Evolutionary conservation across 805 yeast species (phyloP), one percentile per base, ranked within the genome.

Genomic region (Kodamaea sagamina): DNA sequence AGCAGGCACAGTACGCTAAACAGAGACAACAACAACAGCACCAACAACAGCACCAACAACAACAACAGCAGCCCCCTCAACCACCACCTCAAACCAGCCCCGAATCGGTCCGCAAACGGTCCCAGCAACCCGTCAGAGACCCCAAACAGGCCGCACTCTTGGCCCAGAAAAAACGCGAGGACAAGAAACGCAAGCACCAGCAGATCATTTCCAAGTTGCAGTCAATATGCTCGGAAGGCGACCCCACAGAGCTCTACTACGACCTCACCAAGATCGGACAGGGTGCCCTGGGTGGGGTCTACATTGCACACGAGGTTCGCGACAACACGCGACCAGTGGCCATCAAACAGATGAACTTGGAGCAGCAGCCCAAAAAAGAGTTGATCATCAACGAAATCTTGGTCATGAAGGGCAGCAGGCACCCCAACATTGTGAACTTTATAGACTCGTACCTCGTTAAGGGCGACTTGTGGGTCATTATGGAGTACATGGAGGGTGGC

Each of bases 401-500:
- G 53, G 99, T 95, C 39, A 93, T 93, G 98, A 88, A 85, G 59
- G 96, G 89, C 18, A 79, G 89, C 41, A 82, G 79, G 54, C 99
- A 93, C 62, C 80, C 81, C 39, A 93, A 93, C 60, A 93, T 93
- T 65, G 99, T 93, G 46, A 93, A 93, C 63, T 93, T 88, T 61
- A 81, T 92, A 47, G 96, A 92, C 58, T 82, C 96, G 0, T 50
- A 82, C 61, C 61, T 86, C 41, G 67, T 86, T 44, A 81, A 79
- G 46, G 87, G 86, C 35, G 89, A 85, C 53, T 72, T 93, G 43
- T 93, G 99, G 99, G 98, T 93, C 7, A 82, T 93, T 15, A 93
- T 93, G 99, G 99, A 93, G 65, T 93, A 88, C 61, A 93, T 93
- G 99, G 97, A 93, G 63, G 99, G 99, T 48, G 99, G 99, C 2